Evolutionary conservation across 805 yeast species (phyloP), one percentile per base, ranked within the genome.

Genomic region (Kregervanrija delftensis): DNA sequence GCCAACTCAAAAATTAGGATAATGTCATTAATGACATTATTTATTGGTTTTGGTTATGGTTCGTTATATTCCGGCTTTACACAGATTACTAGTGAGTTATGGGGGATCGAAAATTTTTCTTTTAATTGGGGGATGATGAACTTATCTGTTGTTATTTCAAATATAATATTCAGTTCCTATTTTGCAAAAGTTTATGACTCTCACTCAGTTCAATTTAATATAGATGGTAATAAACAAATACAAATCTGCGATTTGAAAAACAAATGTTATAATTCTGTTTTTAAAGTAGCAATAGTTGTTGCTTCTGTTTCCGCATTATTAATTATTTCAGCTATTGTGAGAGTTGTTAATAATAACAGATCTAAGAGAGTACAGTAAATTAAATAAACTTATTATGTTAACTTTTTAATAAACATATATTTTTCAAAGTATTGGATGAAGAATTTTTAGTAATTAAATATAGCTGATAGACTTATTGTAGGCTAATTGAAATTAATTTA

Each of bases 41-140:
- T 76, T 14, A 72, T 77, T 30, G 95, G 95, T 0, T 66, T 81
- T 33, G 83, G 81, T 35, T 86, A 86, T 62, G 95, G 95, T 1
- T 74, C 79, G 49, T 71, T 81, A 16, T 83, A 83, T 64, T 84
- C 90, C 41, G 70, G 83, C 8, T 74, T 77, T 62, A 93, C 95
- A 5, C 78, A 85, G n/a, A 76, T 86, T 15, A 73, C 83, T n/a
- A 76, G 87, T 13, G 91, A 86, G 51, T 62, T 73, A 9, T 85
- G 83, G 64, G 93, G 93, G 2, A 74, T 86, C 67, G 67, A 67
- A 13, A 69, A 74, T 42, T 83, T 84, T 54, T 75, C 86, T 8
- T 78, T 74, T 51, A 83, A 83, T 55, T 85, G 89, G 86, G 95
- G 95, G 0, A 57, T 80, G 33, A 72, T 83, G 16, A 79, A 81